Base-by-base conservation (phyloP, 2,329 filamentous ascomycete species). In the Verticillium dahliae region DNA sequence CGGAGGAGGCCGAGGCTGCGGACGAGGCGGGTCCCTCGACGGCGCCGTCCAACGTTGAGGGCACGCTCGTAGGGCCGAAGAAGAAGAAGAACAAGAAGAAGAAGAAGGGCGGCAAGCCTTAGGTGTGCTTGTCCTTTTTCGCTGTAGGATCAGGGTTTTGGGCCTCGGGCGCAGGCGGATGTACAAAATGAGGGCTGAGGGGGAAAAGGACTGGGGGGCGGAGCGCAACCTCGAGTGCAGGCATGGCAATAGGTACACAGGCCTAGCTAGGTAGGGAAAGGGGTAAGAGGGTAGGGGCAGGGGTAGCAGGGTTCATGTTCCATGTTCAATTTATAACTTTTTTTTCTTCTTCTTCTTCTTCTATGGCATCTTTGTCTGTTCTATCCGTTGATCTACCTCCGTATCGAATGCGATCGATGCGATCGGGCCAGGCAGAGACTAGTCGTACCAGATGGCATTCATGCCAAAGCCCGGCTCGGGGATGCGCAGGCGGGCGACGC, bases 401-500 rank as follows among this genome's bases (percentile, higher is more conserved):
- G 27, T 4, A 38, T n/a, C 27, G 27, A 31, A 31, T 31, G 2
- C 18, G 2, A 22, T 22, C 35, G 45, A 33, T 34, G 50, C 31
- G 27, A 31, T 31, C 27, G 4, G 27, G 27, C 27, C 27, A 31
- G 27, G 27, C 27, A 31, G 27, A 31, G 27, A 13, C 59, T 57
- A 78, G 62, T 96, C 90, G 74, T 95, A 95, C 92, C 92, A 96
- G 65, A 96, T 92, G n/a, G 91, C 91, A 76, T 96, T 96, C 92
- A 96, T 96, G 1, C 91, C 91, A 73, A 96, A 96, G 1, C 92
- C 92, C n/a, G 90, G 90, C 78, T 96, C 92, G 6, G 87, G 86
- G 41, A 96, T 87, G 67, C 91, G 86, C 65, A 90, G 80, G 65
- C 90, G 82, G 15, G 91, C 91, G 7, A 96, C 91, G 3, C 91